Evolutionary conservation across 2,329 filamentous ascomycete species (phyloP).

Genomic region (Aspergillus phoenicis): DNA sequence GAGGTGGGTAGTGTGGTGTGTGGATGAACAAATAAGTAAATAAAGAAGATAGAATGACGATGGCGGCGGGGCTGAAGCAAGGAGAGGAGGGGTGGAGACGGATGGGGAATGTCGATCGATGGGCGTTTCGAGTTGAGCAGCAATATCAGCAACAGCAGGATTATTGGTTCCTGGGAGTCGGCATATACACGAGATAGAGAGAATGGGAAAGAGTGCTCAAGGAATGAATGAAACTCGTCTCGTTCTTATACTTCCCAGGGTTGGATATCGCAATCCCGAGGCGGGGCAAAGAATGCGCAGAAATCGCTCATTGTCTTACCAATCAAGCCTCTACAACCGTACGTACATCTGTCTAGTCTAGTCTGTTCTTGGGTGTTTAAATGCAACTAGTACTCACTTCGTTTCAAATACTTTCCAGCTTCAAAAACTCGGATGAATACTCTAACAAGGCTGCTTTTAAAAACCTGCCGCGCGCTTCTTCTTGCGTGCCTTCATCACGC

Average conservation of each 20-base stretch:
- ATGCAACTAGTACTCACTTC: neutral
- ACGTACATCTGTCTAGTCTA: neutral
- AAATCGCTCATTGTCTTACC: constrained; percentile 14
- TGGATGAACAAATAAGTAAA: neutral
- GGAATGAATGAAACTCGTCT: neutral
- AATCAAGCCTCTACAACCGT: neutral
- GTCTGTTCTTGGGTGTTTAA: neutral
- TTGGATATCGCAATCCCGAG: neutral
- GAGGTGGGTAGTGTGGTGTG: neutral
- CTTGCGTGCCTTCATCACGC: constrained; percentile 36
- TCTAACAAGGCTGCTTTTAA: constrained; percentile 24
- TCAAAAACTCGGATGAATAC: neutral
- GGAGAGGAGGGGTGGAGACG: neutral
- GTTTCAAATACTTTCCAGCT: neutral
- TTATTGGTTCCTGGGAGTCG: no score
- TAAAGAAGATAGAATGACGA: neutral
- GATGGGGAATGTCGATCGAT: neutral
- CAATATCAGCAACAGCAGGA: neutral
- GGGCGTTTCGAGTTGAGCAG: neutral
- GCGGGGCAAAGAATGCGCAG: constrained; percentile 1
- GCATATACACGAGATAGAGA: neutral
- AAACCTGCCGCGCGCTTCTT: constrained; percentile 47
- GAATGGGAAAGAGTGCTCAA: neutral
- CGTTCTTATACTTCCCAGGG: neutral
- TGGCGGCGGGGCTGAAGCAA: neutral